Conservation (phyloP, 108 stramenopile species). For the Fistulifera pelliculosa region DNA sequence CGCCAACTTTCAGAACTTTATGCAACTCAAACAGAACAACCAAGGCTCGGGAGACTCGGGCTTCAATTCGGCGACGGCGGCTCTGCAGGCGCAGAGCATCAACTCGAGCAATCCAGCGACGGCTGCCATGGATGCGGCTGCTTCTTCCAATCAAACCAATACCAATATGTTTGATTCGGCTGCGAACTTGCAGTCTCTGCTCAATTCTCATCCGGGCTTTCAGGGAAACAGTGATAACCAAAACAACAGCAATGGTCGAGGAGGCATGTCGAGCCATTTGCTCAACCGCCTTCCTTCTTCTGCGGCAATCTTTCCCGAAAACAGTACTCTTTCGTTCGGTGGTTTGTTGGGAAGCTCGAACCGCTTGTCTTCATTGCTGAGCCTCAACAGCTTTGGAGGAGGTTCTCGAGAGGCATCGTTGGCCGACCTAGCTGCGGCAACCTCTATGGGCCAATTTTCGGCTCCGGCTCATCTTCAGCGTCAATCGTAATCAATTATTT, state of each 20-base stretch:
- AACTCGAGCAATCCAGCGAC: slow-evolving; percentile 30
- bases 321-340: slow-evolving; percentile 33
- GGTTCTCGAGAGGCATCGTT: slow-evolving; percentile 38
- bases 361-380: slow-evolving; percentile 39
- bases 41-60: slow-evolving; percentile 14
- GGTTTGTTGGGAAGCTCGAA: slow-evolving; percentile 43
- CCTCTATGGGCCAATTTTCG: not conserved
- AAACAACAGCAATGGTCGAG: not conserved
- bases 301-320: slow-evolving; percentile 27
- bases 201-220: slow-evolving; percentile 17
- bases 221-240: slow-evolving; percentile 9
- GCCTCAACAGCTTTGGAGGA: slow-evolving; percentile 30
- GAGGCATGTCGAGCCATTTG: not conserved
- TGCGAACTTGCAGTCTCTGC: slow-evolving; percentile 30
- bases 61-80: slow-evolving; percentile 14
- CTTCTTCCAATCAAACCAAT: slow-evolving; percentile 15
- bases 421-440: slow-evolving; percentile 35
- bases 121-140: slow-evolving; percentile 41
- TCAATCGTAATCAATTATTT: no score
- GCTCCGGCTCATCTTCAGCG: not conserved
- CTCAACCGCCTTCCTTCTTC: slow-evolving; percentile 33
- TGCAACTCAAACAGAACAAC: not conserved
- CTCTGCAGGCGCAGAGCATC: slow-evolving; percentile 2
- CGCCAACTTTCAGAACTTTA: slow-evolving; percentile 1
- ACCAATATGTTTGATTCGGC: slow-evolving; percentile 46